Base-by-base conservation (phyloP, 352 stramenopile species). In the Thalassiosira livingstoniorum region DNA sequence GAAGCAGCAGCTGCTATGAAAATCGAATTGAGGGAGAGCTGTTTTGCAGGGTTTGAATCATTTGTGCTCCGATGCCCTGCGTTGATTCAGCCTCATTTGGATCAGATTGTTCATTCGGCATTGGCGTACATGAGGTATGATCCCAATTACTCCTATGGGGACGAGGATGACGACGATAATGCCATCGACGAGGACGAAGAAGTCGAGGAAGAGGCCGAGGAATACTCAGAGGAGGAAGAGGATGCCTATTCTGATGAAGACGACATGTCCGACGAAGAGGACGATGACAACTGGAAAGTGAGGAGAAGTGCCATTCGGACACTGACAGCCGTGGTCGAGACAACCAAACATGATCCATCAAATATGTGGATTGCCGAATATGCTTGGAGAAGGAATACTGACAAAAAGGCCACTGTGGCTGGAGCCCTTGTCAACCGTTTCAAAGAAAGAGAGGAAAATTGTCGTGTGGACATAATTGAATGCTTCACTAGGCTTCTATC, bases 61-160 rank as follows among this genome's bases (percentile, higher is more conserved):
- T 99, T 99, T 84, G 93, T 99, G 27, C 86, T 97, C 70, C 94
- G 97, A 45, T 99, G 97, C 93, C 97, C 98, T 55, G 94, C 93
- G 42, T 97, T 99, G 85, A 97, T 99, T 69, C 94, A 97, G 58
- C 94, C 95, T n/a, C 96, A 99, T 83, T 92, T 99, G 66, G 90
- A 96, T 54, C 86, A 89, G 32, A 98, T 99, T 71, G 86, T 99
- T 61, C 89, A 95, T 55, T 90, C 84, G 2, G 75, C 85, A 0
- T 60, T 93, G 72, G 91, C 93, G 25, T 99, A 98, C 80, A 98
- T 98, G 90, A 97, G 95, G 75, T 99, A 98, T 86, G 97, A 99
- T 81, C 97, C 97, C 0, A 99, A 99, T 87, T 99, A 99, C 91
- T 97, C 96, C 79, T 99, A 99, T 72, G 97, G 96, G 25, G 95